Base-by-base conservation (phyloP, 805 yeast genomes). In the Debaryomyces maramus region DNA sequence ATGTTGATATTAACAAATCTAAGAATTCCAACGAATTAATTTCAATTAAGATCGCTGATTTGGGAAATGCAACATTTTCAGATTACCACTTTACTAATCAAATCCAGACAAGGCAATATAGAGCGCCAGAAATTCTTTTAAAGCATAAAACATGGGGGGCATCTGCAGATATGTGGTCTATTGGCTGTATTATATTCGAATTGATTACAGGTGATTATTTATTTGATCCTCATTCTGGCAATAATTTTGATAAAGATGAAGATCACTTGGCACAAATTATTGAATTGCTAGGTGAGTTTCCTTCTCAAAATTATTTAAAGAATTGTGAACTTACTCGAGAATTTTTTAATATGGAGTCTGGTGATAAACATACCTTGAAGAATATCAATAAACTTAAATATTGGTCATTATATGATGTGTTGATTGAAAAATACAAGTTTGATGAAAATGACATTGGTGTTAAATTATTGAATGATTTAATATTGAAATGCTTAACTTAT, bases 41-140 rank as follows among this genome's bases (percentile, higher is more conserved):
- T 8, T 47, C 55, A 1, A 55, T 91, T 29, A 91, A 91, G 60
- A 83, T 93, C 46, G 98, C 96, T 2, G 99, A 91, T 61, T 71
- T 89, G 43, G 97, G 97, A 27, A 89, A 90, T 57, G 95, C 96
- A 1, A 88, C 96, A 48, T 87, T 88, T 81, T 72, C 76, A 4
- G 75, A 80, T 55, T 78, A 78, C 36, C 97, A 89, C 58, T 88
- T 85, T 62, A 86, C 96, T 4, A 80, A 88, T 60, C 90, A 88
- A 47, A 87, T 89, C 45, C 97, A 89, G 63, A 89, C 97, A 1
- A 73, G 97, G 33, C 97, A 89, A 60, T 89, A 89, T 61, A 73
- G 99, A 32, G 79, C 97, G 0, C 98, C 98, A 1, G 99, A 91
- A 56, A 63, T 56, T 55, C 56, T 54, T 10, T 51, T 63, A 40